phyloP scores from a whole-genome alignment of 2,329 filamentous ascomycete genomes.

The Gliomastix tumulicola region DNA sequence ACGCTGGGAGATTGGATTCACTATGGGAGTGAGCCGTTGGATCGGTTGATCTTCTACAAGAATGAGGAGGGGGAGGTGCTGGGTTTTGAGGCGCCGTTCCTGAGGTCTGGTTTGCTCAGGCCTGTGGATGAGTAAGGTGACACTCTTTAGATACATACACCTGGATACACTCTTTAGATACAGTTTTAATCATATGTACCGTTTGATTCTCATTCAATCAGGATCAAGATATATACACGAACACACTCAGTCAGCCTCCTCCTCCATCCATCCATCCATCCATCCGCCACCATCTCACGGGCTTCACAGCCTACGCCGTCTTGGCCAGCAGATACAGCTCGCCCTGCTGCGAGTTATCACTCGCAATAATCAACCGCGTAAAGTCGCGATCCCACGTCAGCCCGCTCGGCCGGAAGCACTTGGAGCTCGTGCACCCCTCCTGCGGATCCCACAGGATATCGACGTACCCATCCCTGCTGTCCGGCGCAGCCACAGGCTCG shows the following conservation, averaged over 20 bases:
- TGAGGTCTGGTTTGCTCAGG: slow-evolving; percentile 18
- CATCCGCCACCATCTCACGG: too few species aligned
- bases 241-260: too few species aligned
- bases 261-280: background rate
- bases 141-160: too few species aligned
- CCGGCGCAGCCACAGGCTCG: slow-evolving; percentile 20
- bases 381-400: slow-evolving; percentile 12
- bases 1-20: slow-evolving; percentile 24
- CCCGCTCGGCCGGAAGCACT: slow-evolving; percentile 14
- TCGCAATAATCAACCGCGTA: slow-evolving; percentile 13
- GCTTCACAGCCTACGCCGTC: background rate
- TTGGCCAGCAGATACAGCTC: slow-evolving; percentile 12
- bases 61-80: slow-evolving; percentile 13
- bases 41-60: slow-evolving; percentile 20
- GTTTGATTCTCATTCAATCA: too few species aligned
- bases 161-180: too few species aligned
- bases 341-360: slow-evolving; percentile 12
- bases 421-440: slow-evolving; percentile 14
- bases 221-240: background rate
- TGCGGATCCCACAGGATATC: slow-evolving; percentile 24
- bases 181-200: too few species aligned
- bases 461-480: slow-evolving; percentile 17
- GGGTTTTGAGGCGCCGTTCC: slow-evolving; percentile 23
- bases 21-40: slow-evolving; percentile 23
- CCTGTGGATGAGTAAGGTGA: too few species aligned